Evolutionary conservation across 345 rosid species (phyloP).

Genomic region (Lepidium didymum): DNA sequence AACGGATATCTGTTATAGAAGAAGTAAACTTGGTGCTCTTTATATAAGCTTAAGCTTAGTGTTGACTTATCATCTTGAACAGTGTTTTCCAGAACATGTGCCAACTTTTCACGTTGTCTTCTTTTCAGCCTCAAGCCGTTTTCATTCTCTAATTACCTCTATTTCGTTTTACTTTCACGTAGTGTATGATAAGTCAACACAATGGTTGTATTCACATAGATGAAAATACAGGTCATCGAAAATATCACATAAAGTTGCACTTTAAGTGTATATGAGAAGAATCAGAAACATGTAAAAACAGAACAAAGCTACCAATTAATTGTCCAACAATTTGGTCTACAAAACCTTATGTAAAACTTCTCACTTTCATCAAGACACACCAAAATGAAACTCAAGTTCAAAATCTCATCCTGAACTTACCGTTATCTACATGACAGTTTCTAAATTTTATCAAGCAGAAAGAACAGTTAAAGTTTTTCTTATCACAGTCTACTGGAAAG

Average conservation of each 20-base stretch:
- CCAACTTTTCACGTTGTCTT: background rate
- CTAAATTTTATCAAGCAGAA: background rate
- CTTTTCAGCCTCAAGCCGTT: background rate
- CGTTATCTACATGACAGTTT: background rate
- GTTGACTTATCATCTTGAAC: background rate
- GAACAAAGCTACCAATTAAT: background rate
- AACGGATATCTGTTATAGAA: background rate
- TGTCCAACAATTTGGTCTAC: background rate
- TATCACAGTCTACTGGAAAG: background rate
- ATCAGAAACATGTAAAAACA: slow-evolving; percentile 2
- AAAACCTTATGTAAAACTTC: background rate
- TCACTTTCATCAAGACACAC: background rate
- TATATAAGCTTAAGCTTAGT: slow-evolving; percentile 11
- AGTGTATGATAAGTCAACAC: background rate
- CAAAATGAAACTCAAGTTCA: background rate
- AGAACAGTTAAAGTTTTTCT: background rate
- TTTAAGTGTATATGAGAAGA: background rate
- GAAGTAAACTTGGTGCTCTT: slow-evolving; percentile 11
- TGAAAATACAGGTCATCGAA: background rate
- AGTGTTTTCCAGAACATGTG: slow-evolving; percentile 1
- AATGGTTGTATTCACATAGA: background rate
- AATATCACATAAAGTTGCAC: background rate
- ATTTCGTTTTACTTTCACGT: background rate
- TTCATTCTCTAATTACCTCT: background rate
- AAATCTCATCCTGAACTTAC: background rate